A percentile compares a stretch with the other conserved stretches of the same genome.
These are phyloP conservation scores for Picochlorum sp. DNA, from an alignment of 139 green algal genomes.

Conservation along the genomic window DNA sequence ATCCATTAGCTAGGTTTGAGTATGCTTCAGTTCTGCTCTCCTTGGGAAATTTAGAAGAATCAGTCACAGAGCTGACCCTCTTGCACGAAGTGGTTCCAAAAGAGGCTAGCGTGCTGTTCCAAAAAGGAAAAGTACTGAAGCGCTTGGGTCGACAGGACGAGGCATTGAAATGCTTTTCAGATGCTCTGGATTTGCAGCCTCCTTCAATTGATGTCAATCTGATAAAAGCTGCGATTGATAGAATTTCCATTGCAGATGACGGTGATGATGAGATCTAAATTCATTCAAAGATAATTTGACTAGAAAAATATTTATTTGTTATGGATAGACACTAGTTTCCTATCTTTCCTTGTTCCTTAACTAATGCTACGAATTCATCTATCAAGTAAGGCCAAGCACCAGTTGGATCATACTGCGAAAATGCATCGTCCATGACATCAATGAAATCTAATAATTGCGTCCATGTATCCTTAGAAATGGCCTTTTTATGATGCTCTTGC, in stretches of 20 bases:
- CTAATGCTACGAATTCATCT: slow-evolving; percentile 58
- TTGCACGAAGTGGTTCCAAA: slow-evolving; percentile 71
- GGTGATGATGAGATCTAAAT: slow-evolving; percentile 67
- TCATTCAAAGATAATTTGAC: neutral
- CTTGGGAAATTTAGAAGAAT: slow-evolving; percentile 46
- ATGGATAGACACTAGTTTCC: neutral
- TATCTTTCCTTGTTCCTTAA: slow-evolving; percentile 4
- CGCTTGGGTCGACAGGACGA: slow-evolving; percentile 51
- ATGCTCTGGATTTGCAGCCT: slow-evolving; percentile 78
- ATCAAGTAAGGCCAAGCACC: slow-evolving; percentile 84
- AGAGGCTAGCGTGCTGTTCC: slow-evolving; percentile 81
- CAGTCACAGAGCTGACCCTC: slow-evolving; percentile 58
- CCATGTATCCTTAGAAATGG: slow-evolving; percentile 82
- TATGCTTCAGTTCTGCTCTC: slow-evolving; percentile 65
- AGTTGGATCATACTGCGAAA: slow-evolving; percentile 73
- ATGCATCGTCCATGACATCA: slow-evolving; percentile 58
- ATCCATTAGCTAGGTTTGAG: slow-evolving; percentile 90
- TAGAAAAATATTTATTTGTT: slow-evolving; percentile 1
- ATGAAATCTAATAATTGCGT: slow-evolving; percentile 73
- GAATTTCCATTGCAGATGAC: slow-evolving; percentile 58
- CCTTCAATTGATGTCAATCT: slow-evolving; percentile 58
- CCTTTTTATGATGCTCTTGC: slow-evolving; percentile 59
- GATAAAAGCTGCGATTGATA: slow-evolving; percentile 86
- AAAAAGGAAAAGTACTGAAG: slow-evolving; percentile 78
- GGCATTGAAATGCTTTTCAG: slow-evolving; percentile 62